A percentile compares a stretch with the other conserved stretches of the same genome.
Conservation (phyloP, 306 rosid genomes). For the Cucurbita pepo region DNA sequence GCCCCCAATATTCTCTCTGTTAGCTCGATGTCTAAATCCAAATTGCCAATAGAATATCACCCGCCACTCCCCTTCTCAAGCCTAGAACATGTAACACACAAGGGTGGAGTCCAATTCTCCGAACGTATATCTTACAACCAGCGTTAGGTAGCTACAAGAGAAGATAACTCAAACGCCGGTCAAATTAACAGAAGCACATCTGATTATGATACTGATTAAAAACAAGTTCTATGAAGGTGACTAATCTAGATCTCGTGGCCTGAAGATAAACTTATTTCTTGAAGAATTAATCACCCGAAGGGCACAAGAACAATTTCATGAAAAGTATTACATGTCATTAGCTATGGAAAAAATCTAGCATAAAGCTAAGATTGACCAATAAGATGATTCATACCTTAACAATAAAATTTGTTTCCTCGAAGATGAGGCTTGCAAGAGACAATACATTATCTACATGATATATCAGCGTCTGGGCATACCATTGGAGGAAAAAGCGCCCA, state of each 20-base stretch:
- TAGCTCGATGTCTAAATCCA: background rate
- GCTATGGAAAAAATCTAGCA: background rate
- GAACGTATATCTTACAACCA: background rate
- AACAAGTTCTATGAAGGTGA: background rate
- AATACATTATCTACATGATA: constrained; percentile 81
- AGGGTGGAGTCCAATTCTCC: background rate
- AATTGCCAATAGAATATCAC: background rate
- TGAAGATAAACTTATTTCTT: background rate
- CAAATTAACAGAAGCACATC: background rate
- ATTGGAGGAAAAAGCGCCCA: constrained; percentile 92
- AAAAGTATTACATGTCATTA: background rate
- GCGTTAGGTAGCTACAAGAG: background rate
- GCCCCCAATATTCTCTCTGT: background rate
- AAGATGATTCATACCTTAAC: constrained; percentile 48
- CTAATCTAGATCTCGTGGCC: background rate
- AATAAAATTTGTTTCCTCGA: constrained; percentile 66
- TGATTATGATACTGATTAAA: background rate
- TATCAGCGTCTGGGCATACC: constrained; percentile 76
- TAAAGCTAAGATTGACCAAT: background rate
- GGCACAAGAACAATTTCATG: background rate
- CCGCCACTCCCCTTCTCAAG: background rate
- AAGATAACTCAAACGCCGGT: background rate
- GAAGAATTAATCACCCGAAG: background rate
- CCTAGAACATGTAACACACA: background rate
- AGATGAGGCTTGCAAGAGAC: constrained; percentile 91